These are phyloP conservation scores for Leishmania mexicana DNA, from an alignment of 208 protist genomes.

Conservation along the genomic window DNA sequence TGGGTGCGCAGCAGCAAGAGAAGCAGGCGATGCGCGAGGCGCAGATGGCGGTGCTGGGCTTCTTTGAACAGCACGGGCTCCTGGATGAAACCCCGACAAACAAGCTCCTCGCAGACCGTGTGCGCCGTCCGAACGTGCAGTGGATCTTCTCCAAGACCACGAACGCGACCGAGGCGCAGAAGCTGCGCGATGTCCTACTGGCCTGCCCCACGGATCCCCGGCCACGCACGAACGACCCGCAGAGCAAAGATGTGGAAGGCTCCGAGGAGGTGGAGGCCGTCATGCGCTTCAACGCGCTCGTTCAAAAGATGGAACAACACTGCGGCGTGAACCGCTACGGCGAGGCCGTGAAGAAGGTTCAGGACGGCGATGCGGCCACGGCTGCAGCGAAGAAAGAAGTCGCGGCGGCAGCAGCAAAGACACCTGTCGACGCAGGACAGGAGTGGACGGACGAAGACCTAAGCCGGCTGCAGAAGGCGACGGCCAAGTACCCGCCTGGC, in stretches of 20 bases:
- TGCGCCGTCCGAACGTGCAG: constrained; percentile 66
- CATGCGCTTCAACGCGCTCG: constrained; percentile 64
- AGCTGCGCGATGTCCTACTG: constrained; percentile 39
- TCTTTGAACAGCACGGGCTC: constrained; percentile 50
- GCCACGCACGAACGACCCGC: constrained; percentile 12
- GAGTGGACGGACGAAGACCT: constrained; percentile 95
- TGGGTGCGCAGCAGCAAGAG: constrained; percentile 33
- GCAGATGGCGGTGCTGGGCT: constrained; percentile 42
- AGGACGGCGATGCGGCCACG: constrained; percentile 19
- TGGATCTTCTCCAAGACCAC: constrained; percentile 80
- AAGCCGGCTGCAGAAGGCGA: constrained; percentile 93
- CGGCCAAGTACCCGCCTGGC: constrained; percentile 93
- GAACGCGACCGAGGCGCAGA: constrained; percentile 41
- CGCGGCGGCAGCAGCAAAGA: background rate
- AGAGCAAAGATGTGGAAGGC: constrained; percentile 30
- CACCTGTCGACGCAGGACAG: constrained; percentile 3
- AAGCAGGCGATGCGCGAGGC: constrained; percentile 61
- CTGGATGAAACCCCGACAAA: constrained; percentile 73
- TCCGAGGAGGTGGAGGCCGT: constrained; percentile 59
- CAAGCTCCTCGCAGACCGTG: constrained; percentile 66
- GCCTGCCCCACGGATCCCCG: constrained; percentile 23
- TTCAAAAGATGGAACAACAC: constrained; percentile 64
- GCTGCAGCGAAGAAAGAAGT: constrained; percentile 12
- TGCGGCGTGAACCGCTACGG: constrained; percentile 83
- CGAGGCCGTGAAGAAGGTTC: constrained; percentile 75